These are phyloP conservation scores for Chlorella sp. DNA, from an alignment of 139 green algal genomes.

Conservation along the genomic window DNA sequence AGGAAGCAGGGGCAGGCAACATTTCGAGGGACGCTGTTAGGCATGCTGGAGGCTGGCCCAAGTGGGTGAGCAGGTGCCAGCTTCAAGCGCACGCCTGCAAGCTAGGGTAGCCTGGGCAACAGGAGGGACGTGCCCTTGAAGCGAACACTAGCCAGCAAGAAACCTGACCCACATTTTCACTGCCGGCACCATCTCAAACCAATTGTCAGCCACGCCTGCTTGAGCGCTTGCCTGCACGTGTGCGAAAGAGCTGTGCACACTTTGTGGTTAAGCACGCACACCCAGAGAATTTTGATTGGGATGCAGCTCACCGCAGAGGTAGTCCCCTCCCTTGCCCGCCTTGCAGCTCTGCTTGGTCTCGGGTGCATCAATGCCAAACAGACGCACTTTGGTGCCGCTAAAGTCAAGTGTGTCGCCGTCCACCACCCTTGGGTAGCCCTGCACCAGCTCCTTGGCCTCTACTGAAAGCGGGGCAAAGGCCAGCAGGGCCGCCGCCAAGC, in stretches of 20 bases:
- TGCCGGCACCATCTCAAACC: too few species aligned
- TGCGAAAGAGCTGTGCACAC: not conserved
- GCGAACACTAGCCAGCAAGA: too few species aligned
- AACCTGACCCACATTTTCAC: too few species aligned
- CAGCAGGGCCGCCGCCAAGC: conserved; percentile 31
- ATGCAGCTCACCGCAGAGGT: conserved; percentile 49
- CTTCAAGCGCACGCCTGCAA: too few species aligned
- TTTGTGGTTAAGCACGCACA: not conserved
- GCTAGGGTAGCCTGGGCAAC: too few species aligned
- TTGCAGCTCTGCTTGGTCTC: conserved; percentile 80
- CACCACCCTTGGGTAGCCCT: conserved; percentile 60
- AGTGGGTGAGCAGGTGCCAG: too few species aligned
- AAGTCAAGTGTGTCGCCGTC: conserved; percentile 81
- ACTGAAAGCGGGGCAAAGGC: conserved; percentile 8
- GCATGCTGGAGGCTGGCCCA: too few species aligned
- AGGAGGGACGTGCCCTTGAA: too few species aligned
- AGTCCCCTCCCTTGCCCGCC: conserved; percentile 40
- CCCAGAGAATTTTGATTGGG: not conserved
- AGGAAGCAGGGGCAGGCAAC: too few species aligned
- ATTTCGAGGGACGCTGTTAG: too few species aligned
- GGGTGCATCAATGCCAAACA: conserved; percentile 84
- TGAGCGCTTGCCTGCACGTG: not conserved
- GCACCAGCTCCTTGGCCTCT: conserved; percentile 42
- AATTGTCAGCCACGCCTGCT: too few species aligned
- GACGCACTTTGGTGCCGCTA: conserved; percentile 52